A percentile compares a stretch with the other conserved stretches of the same genome.
These are phyloP conservation scores for Lanmaoa pseudosensibilis DNA, from an alignment of 768 basidiomycete genomes.

Conservation along the genomic window DNA sequence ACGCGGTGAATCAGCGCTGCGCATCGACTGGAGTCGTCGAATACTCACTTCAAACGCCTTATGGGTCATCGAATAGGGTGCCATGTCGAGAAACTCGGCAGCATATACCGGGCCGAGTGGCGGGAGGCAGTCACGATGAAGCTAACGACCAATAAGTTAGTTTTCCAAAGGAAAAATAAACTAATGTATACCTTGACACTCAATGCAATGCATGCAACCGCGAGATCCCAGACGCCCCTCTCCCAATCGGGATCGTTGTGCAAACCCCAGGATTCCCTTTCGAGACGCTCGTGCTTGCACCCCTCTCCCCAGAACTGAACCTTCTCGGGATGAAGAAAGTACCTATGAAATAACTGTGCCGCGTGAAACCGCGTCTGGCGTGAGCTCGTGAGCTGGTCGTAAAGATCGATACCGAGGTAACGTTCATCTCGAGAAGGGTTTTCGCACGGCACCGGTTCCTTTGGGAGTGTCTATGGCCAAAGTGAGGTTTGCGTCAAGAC, in stretches of 20 bases:
- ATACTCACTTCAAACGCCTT: slow-evolving; percentile 54
- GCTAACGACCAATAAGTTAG: slow-evolving; percentile 34
- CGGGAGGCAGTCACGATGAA: slow-evolving; percentile 61
- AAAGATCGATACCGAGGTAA: slow-evolving; percentile 28
- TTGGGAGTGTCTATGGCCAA: slow-evolving; percentile 10
- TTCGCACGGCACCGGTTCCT: background rate
- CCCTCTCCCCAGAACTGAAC: slow-evolving; percentile 10
- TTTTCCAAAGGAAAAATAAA: background rate
- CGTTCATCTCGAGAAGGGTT: background rate
- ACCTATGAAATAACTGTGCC: slow-evolving; percentile 57
- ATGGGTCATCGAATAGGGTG: slow-evolving; percentile 46
- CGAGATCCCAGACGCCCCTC: slow-evolving; percentile 56
- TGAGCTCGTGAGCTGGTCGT: slow-evolving; percentile 53
- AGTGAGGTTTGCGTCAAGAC: background rate
- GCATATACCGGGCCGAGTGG: slow-evolving; percentile 56
- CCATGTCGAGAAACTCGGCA: slow-evolving; percentile 49
- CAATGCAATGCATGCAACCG: slow-evolving; percentile 56
- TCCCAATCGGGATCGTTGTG: slow-evolving; percentile 9
- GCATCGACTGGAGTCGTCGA: background rate
- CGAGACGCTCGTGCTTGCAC: background rate
- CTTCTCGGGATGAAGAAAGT: slow-evolving; percentile 43
- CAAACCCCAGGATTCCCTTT: background rate
- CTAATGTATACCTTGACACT: slow-evolving; percentile 53
- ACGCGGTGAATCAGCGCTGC: background rate
- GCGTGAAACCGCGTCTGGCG: slow-evolving; percentile 68